Percentiles rank a stretch among this genome's conserved stretches.
Conservation (phyloP, 805 yeast genomes). For the Isabelozyma gotoi region DNA sequence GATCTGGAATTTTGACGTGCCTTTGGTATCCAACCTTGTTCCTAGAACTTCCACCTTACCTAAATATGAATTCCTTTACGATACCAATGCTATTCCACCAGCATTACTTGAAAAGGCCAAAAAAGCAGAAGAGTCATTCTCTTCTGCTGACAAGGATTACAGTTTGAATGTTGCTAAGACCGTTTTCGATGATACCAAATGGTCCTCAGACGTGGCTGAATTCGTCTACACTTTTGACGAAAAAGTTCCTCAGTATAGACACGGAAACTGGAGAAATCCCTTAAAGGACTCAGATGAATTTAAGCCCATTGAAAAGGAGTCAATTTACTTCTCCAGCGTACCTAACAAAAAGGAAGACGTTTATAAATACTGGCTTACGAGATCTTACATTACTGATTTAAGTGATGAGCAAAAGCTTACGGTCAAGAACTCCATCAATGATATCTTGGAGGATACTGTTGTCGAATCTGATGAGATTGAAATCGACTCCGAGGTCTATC, state of each 20-base stretch:
- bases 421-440: constrained; percentile 30
- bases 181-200: constrained; percentile 22
- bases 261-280: constrained; percentile 44
- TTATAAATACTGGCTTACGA: constrained; percentile 52
- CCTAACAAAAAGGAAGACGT: constrained; percentile 33
- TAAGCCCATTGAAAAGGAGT: constrained; percentile 30
- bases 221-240: constrained; percentile 35
- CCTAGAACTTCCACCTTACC: constrained; percentile 5
- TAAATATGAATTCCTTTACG: constrained; percentile 5
- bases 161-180: constrained; percentile 7
- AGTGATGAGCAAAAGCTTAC: constrained; percentile 32
- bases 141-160: not conserved
- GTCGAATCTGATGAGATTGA: constrained; percentile 6
- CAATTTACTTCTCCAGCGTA: constrained; percentile 25
- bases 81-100: constrained; percentile 2
- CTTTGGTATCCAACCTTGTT: constrained; percentile 1
- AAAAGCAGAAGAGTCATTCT: not conserved
- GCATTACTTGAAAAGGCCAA: constrained; percentile 7
- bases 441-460: constrained; percentile 19
- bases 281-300: constrained; percentile 35
- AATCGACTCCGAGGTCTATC: constrained; percentile 9
- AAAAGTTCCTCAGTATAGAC: constrained; percentile 58
- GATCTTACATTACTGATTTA: constrained; percentile 53
- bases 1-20: constrained; percentile 58
- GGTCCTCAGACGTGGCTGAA: constrained; percentile 38